Percentiles rank a stretch among this genome's conserved stretches.
phyloP scores from a whole-genome alignment of 768 basidiomycete genomes.

The Tulasnella sp. region DNA sequence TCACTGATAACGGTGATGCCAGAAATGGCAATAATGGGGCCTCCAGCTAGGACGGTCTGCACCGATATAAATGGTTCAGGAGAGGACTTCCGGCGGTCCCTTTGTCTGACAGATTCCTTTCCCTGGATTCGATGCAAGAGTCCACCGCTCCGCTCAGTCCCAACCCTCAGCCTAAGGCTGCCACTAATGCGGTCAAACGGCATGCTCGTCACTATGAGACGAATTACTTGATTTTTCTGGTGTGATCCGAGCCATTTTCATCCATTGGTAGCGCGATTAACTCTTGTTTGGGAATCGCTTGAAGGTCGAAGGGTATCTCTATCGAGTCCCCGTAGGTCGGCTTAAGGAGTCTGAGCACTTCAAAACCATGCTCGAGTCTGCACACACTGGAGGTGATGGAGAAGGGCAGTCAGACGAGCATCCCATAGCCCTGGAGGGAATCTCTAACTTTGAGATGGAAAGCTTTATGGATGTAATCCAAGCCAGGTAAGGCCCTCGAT shows the following conservation, averaged over 20 bases:
- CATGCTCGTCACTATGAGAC: background rate
- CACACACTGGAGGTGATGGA: background rate
- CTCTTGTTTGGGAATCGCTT: background rate
- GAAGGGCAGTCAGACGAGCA: constrained; percentile 15
- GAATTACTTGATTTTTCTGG: background rate
- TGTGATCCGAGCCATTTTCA: background rate
- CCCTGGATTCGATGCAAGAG: background rate
- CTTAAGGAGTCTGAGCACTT: constrained; percentile 26
- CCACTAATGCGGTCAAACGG: background rate
- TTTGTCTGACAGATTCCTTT: background rate
- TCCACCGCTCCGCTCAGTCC: background rate
- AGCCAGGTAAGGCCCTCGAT: background rate
- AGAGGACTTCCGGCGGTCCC: background rate
- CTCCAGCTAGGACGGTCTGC: background rate
- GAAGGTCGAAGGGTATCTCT: constrained; percentile 11
- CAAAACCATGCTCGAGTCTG: background rate
- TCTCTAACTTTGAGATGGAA: constrained; percentile 14
- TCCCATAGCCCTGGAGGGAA: background rate
- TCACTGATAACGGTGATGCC: background rate
- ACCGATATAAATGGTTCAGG: background rate
- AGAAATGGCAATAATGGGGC: background rate
- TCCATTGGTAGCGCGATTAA: background rate
- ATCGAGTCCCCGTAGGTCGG: background rate
- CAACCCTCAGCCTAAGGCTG: background rate
- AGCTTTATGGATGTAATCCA: constrained; percentile 7